Evolutionary conservation across 208 protist species (phyloP), one percentile per base, ranked within the genome.

Genomic region (Phytomonas francai): DNA sequence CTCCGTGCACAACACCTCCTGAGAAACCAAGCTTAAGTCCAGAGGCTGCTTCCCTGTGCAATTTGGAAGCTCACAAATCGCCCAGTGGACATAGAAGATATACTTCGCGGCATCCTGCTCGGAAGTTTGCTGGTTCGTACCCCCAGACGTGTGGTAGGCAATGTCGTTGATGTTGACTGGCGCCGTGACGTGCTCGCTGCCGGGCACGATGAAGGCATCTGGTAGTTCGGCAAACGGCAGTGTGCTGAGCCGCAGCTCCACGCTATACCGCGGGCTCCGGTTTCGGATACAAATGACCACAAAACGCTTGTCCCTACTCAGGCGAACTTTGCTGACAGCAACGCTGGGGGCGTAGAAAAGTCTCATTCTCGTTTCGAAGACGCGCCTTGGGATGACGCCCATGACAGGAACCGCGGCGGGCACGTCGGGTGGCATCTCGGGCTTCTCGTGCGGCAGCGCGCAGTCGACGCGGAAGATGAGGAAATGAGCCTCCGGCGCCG

Each of bases 371-470:
- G 88, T 93, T 74, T 96, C 87, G 19, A 81, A 82, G 9, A 94
- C 83, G 61, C 88, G 88, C 0, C 87, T 72, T 12, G 91, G 91
- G 63, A 94, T 91, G 62, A 96, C 83, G 51, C 83, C 91, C 77
- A 91, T 94, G 3, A 96, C 84, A 9, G 91, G 91, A 30, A 96
- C 83, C 2, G 85, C 85, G n/a, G 69, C 69, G 4, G 91, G 87
- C n/a, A 96, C 73, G 63, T 84, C 73, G 11, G 67, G 65, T 28
- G 91, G 91, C 56, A 84, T 81, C 19, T 70, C 72, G 27, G 88
- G 88, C 51, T 65, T 32, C 22, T 82, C 75, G 64, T 94, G 78
- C 22, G 83, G 78, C 32, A 94, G 73, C 19, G 88, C 83, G 58
- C 81, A 77, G 59, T 89, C 86, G 1, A 83, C 80, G 61, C 88